Conservation (phyloP, 2,329 filamentous ascomycete genomes). For the Nigrograna mackinnonii region DNA sequence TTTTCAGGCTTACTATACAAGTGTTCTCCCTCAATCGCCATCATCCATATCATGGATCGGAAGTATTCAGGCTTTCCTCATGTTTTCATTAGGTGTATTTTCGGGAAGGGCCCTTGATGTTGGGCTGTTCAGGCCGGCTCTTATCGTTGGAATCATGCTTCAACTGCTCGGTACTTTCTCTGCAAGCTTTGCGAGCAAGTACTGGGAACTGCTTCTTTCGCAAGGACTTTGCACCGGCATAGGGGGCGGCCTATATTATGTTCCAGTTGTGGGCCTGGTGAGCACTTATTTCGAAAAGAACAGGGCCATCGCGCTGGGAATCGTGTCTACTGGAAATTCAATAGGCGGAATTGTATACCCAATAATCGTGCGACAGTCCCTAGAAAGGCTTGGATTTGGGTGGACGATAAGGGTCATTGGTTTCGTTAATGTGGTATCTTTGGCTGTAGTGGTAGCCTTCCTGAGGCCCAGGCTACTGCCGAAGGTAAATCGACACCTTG, state of each 20-base stretch:
- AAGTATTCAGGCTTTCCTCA: conserved; percentile 50
- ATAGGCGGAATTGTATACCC: conserved; percentile 55
- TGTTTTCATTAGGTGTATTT: conserved; percentile 50
- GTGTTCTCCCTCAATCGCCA: conserved; percentile 42
- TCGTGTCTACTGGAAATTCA: conserved; percentile 49
- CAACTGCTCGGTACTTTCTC: conserved; percentile 57
- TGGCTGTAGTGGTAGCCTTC: too few relatives aligned
- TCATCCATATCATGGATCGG: conserved; percentile 56
- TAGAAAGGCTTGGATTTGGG: conserved; percentile 62
- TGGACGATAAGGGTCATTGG: conserved; percentile 68
- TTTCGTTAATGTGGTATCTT: too few relatives aligned
- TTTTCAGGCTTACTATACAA: conserved; percentile 53
- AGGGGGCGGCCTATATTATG: conserved; percentile 48
- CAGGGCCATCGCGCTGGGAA: conserved; percentile 49
- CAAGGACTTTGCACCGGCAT: conserved; percentile 54
- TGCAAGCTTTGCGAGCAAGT: conserved; percentile 50
- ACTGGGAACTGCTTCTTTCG: conserved; percentile 55
- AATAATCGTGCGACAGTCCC: conserved; percentile 60
- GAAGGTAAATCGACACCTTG: too few relatives aligned
- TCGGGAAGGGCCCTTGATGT: conserved; percentile 54
- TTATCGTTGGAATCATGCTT: conserved; percentile 47
- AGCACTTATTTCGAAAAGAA: conserved; percentile 52
- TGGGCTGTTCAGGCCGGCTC: conserved; percentile 49
- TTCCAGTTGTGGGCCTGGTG: conserved; percentile 52
- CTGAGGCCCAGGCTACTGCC: too few relatives aligned